phyloP scores from a whole-genome alignment of 768 basidiomycete species.

The Exsudoporus frostii region DNA sequence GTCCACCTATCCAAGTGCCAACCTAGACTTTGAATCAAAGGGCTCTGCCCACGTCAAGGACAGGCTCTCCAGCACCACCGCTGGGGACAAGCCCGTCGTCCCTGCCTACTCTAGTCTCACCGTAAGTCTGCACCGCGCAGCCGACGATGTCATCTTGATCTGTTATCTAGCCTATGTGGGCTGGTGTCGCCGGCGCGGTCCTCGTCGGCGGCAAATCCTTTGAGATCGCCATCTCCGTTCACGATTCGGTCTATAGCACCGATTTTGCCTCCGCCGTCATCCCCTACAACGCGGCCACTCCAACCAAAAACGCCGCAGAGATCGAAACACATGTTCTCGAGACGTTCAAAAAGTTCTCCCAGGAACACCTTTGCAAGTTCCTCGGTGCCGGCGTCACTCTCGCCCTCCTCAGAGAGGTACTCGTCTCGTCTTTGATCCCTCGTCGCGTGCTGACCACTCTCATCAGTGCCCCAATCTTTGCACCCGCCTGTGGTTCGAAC shows the following conservation, averaged over 20 bases:
- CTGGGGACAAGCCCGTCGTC: constrained; percentile 51
- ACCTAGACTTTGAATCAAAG: constrained; percentile 58
- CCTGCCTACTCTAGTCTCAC: constrained; percentile 61
- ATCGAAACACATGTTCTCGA: constrained; percentile 65
- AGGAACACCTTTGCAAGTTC: constrained; percentile 82
- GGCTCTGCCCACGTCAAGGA: constrained; percentile 60
- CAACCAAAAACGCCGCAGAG: constrained; percentile 52
- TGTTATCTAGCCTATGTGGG: constrained; percentile 76
- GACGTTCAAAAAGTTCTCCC: constrained; percentile 67
- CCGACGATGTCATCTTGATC: constrained; percentile 10
- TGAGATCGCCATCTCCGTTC: constrained; percentile 76
- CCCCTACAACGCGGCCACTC: constrained; percentile 47
- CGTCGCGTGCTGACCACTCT: constrained; percentile 21
- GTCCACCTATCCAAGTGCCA: constrained; percentile 40
- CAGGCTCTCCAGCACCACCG: constrained; percentile 60
- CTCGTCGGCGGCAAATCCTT: constrained; percentile 57
- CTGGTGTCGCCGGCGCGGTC: constrained; percentile 65
- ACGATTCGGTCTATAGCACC: constrained; percentile 83
- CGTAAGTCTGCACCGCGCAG: constrained; percentile 39
- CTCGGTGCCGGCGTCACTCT: constrained; percentile 79
- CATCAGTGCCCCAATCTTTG: constrained; percentile 73
- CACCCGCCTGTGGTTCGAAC: constrained; percentile 78
- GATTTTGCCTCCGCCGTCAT: constrained; percentile 65
- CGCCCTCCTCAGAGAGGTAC: constrained; percentile 64
- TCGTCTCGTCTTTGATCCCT: constrained; percentile 10